Evolutionary conservation across 352 stramenopile species (phyloP), one percentile per base, ranked within the genome.

Genomic region (Pythium volutum): DNA sequence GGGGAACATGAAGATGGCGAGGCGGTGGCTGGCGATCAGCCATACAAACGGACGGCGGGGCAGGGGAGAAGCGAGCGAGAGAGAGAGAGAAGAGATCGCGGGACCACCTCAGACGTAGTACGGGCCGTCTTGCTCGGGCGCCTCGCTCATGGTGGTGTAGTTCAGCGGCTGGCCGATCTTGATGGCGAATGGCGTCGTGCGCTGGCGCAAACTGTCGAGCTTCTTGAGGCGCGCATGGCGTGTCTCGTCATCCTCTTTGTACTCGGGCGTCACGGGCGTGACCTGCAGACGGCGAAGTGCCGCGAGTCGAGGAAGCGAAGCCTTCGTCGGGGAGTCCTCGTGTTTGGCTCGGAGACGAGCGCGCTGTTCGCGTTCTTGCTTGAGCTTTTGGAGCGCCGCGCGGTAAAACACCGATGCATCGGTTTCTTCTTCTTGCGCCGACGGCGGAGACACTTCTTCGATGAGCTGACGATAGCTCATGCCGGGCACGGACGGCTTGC

Each of bases 381-480:
- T 69, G 1, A 89, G 64, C n/a, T 58, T 62, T 9, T 60, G 70
- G 15, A 91, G 59, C 18, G 77, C 70, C 23, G 47, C 55, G 16
- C 27, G 47, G 52, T 63, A 45, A 33, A 66, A 63, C 0, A 16
- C 34, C 12, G 48, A 10, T 4, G 49, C 22, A 3, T 43, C 34
- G 4, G 36, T 43, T 34, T 18, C 15, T 42, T 43, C 12, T 46
- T 72, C 57, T 50, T 71, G 2, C 4, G 2, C n/a, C n/a, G n/a
- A 20, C 12, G 18, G 64, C 10, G 53, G 48, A 38, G 55, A 52
- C 20, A 57, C 31, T 16, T 58, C 64, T 20, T 76, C 26, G 1
- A 69, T 62, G n/a, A 88, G 70, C 47, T 86, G 49, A 12, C 58
- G 62, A 45, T 78, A 87, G 45, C 63, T 70, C 16, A 60, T 15